phyloP scores from a whole-genome alignment of 2,329 filamentous ascomycete genomes.

The Paraphoma chrysanthemicola region DNA sequence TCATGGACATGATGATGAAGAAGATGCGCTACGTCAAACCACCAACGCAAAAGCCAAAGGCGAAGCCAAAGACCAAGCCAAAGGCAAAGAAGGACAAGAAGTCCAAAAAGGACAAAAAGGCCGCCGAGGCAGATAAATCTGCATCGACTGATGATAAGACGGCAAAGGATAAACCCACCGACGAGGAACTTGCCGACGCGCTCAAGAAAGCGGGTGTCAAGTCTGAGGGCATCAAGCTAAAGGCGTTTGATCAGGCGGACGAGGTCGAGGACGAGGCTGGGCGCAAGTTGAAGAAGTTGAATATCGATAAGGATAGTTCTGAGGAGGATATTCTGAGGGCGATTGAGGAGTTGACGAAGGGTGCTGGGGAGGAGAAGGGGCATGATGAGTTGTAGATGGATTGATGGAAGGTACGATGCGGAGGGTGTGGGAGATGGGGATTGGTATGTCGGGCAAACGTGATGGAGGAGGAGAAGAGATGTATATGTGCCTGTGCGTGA shows the following conservation, averaged over 20 bases:
- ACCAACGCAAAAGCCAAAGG: constrained; percentile 44
- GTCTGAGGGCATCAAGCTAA: constrained; percentile 31
- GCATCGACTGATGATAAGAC: neutral
- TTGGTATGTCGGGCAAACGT: neutral
- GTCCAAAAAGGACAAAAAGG: constrained; percentile 38
- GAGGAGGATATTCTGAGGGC: constrained; percentile 56
- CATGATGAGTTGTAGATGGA: constrained; percentile 28
- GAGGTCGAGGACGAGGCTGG: constrained; percentile 30
- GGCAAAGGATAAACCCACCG: constrained; percentile 30
- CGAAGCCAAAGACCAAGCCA: constrained; percentile 43
- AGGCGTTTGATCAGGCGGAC: constrained; percentile 23
- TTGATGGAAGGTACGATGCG: neutral
- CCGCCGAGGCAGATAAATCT: constrained; percentile 2
- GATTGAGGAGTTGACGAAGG: constrained; percentile 51
- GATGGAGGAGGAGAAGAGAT: neutral
- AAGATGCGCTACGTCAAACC: constrained; percentile 57
- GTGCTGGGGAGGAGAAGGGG: constrained; percentile 16
- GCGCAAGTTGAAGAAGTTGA: constrained; percentile 29
- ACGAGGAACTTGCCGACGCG: constrained; percentile 40
- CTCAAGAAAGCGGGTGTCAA: constrained; percentile 42
- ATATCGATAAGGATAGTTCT: constrained; percentile 34
- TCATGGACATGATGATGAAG: constrained; percentile 71
- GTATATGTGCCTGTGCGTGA: neutral
- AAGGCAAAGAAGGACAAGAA: constrained; percentile 28
- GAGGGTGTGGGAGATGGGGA: neutral